A percentile compares a stretch with the other conserved stretches of the same genome.
These are phyloP conservation scores for Pachysolen tannophilus DNA, from an alignment of 805 yeast genomes.

Conservation along the genomic window DNA sequence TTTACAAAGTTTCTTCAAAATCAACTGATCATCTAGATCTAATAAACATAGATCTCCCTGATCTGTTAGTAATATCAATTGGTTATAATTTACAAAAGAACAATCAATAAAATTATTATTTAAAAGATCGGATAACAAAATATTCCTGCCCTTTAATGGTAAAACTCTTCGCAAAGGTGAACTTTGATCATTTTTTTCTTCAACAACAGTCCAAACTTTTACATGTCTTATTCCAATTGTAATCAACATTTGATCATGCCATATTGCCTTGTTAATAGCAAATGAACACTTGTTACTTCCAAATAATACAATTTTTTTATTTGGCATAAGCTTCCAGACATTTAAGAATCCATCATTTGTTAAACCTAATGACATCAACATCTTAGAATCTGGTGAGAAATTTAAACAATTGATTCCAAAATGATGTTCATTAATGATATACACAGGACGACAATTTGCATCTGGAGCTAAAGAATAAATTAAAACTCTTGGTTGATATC, in stretches of 20 bases:
- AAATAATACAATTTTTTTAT: slow-evolving; percentile 25
- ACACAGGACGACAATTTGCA: slow-evolving; percentile 39
- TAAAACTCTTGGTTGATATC: slow-evolving; percentile 59
- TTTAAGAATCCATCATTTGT: slow-evolving; percentile 61
- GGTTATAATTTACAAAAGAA: slow-evolving; percentile 25
- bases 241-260: slow-evolving; percentile 42
- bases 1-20: slow-evolving; percentile 15
- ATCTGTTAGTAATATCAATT: slow-evolving; percentile 27
- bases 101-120: slow-evolving; percentile 42
- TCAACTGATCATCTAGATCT: slow-evolving; percentile 17
- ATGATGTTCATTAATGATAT: slow-evolving; percentile 50
- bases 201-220: slow-evolving; percentile 49
- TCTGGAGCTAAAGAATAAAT: slow-evolving; percentile 49
- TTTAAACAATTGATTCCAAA: slow-evolving; percentile 51
- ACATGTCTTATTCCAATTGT: slow-evolving; percentile 57
- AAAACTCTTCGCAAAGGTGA: slow-evolving; percentile 13
- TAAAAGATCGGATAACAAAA: slow-evolving; percentile 40
- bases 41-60: slow-evolving; percentile 25
- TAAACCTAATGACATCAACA: slow-evolving; percentile 55
- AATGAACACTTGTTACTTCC: slow-evolving; percentile 61
- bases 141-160: slow-evolving; percentile 50
- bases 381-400: slow-evolving; percentile 52
- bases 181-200: slow-evolving; percentile 1
- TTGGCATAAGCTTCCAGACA: slow-evolving; percentile 37
- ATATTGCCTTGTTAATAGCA: slow-evolving; percentile 42